These are phyloP conservation scores for Candida maesae DNA, from an alignment of 805 yeast species.

Conservation along the genomic window DNA sequence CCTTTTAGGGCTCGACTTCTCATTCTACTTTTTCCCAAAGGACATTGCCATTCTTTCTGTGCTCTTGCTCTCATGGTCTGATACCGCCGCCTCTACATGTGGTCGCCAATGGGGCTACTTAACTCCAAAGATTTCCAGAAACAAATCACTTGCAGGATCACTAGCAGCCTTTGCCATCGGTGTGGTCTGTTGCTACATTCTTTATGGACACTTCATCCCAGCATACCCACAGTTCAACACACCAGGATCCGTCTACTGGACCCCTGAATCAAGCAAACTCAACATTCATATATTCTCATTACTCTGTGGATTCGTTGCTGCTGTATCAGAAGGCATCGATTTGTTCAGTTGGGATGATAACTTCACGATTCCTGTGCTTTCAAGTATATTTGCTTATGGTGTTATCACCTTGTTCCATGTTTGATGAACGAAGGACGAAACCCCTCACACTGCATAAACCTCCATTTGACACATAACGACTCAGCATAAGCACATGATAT, in stretches of 20 bases:
- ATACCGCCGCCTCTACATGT: constrained; percentile 92
- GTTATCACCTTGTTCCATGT: constrained; percentile 37
- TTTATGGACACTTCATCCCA: constrained; percentile 77
- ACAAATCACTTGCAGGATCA: constrained; percentile 88
- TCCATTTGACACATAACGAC: too few relatives aligned
- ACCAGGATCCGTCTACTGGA: constrained; percentile 64
- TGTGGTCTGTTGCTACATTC: constrained; percentile 53
- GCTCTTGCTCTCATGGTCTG: constrained; percentile 90
- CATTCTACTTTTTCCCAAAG: constrained; percentile 67
- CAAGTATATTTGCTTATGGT: constrained; percentile 59
- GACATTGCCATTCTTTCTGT: constrained; percentile 78
- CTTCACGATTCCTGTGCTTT: constrained; percentile 86
- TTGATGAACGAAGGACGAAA: constrained; percentile 1
- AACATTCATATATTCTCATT: constrained; percentile 50
- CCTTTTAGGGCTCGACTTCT: constrained; percentile 69
- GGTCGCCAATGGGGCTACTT: constrained; percentile 84
- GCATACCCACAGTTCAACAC: constrained; percentile 47
- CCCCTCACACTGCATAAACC: too few relatives aligned
- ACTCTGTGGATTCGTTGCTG: constrained; percentile 75
- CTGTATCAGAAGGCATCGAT: constrained; percentile 82
- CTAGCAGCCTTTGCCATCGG: constrained; percentile 82
- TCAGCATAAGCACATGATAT: too few relatives aligned
- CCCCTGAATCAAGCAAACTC: constrained; percentile 54
- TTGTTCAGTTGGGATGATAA: constrained; percentile 82
- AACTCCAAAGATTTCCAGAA: constrained; percentile 70